Evolutionary conservation across 2,329 filamentous ascomycete genomes (phyloP).

Genomic region (Didymosphaeria variabile): DNA sequence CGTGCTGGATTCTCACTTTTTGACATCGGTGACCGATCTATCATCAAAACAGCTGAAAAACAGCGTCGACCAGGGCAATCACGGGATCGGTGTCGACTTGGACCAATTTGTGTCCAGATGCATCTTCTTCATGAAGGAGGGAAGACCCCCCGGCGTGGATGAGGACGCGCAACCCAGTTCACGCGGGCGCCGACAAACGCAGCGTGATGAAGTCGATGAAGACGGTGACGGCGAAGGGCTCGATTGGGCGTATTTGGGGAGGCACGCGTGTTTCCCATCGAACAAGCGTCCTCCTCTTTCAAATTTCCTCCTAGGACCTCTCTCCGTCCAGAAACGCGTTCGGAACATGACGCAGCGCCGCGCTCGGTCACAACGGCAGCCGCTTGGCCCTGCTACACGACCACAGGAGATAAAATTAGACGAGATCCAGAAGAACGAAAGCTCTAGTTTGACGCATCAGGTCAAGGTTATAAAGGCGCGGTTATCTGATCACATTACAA

Average conservation of each 20-base stretch:
- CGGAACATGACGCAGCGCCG: conserved; percentile 71
- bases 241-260: conserved; percentile 84
- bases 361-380: conserved; percentile 73
- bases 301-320: conserved; percentile 85
- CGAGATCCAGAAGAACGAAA: conserved; percentile 78
- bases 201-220: conserved; percentile 64
- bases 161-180: conserved; percentile 62
- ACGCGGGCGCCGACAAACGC: conserved; percentile 59
- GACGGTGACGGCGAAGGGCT: conserved; percentile 76
- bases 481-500: conserved; percentile 57
- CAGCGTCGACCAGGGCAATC: conserved; percentile 73
- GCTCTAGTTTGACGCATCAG: conserved; percentile 79
- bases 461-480: conserved; percentile 77
- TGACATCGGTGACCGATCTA: conserved; percentile 82
- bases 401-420: conserved; percentile 80
- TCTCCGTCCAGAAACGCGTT: conserved; percentile 86
- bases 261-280: conserved; percentile 76
- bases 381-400: conserved; percentile 71
- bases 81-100: conserved; percentile 79
- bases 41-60: conserved; percentile 80
- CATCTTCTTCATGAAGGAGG: conserved; percentile 83
- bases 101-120: conserved; percentile 93
- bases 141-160: conserved; percentile 53
- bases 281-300: conserved; percentile 79
- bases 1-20: conserved; percentile 84